Evolutionary conservation across 2,329 filamentous ascomycete species (phyloP).

Genomic region (Hymenoscyphus albidus): DNA sequence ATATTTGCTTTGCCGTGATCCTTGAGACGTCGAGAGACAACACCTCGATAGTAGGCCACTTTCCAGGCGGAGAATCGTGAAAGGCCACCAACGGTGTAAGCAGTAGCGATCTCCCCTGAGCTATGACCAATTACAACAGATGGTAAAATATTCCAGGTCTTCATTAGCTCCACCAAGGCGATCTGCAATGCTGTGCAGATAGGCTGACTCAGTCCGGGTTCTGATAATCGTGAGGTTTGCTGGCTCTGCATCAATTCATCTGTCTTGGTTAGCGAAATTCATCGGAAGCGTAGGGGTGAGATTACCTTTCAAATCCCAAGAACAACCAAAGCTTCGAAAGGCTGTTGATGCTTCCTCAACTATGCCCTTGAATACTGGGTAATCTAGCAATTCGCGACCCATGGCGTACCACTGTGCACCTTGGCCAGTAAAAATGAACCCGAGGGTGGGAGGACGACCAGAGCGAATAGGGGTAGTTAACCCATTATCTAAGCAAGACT

Average conservation of each 20-base stretch:
- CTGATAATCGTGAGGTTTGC: neutral
- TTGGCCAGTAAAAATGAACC: constrained; percentile 33
- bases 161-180: constrained; percentile 40
- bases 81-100: constrained; percentile 32
- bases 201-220: constrained; percentile 16
- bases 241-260: neutral
- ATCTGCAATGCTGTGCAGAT: constrained; percentile 43
- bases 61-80: constrained; percentile 11
- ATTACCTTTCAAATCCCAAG: constrained; percentile 3
- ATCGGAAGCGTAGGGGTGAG: neutral
- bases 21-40: constrained; percentile 17
- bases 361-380: constrained; percentile 12
- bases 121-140: constrained; percentile 42
- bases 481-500: neutral
- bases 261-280: neutral
- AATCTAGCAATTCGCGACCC: constrained; percentile 24
- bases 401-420: constrained; percentile 33
- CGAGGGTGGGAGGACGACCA: constrained; percentile 3
- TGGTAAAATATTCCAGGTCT: constrained; percentile 36
- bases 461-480: neutral
- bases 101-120: constrained; percentile 45
- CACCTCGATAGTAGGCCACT: constrained; percentile 21
- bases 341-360: neutral
- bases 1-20: constrained; percentile 33
- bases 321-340: constrained; percentile 2